phyloP scores from a whole-genome alignment of 1,284 basidiomycete genomes.

The Ganoderma lucidum region DNA sequence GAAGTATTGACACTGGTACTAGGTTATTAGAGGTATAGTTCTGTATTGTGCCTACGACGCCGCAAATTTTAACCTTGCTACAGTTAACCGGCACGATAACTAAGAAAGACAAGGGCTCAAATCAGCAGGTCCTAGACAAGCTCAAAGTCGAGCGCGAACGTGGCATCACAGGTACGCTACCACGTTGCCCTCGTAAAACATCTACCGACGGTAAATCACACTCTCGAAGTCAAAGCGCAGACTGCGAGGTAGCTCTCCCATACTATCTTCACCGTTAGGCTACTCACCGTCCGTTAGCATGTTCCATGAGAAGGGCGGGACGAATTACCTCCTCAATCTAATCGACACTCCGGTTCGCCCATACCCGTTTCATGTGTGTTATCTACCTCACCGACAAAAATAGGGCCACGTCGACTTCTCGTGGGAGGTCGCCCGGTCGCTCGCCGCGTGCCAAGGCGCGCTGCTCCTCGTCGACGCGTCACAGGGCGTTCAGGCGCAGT shows the following conservation, averaged over 20 bases:
- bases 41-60: constrained; percentile 7
- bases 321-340: constrained; percentile 86
- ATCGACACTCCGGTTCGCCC: constrained; percentile 91
- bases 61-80: constrained; percentile 8
- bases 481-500: constrained; percentile 98
- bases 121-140: constrained; percentile 94
- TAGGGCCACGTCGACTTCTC: constrained; percentile 96
- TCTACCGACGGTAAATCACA: not conserved
- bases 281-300: constrained; percentile 60
- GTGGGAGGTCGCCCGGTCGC: constrained; percentile 94
- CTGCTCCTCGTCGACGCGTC: constrained; percentile 93
- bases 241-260: constrained; percentile 73
- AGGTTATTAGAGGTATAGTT: constrained; percentile 73
- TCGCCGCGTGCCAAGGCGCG: constrained; percentile 95
- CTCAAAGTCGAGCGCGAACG: constrained; percentile 96
- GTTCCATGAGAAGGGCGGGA: constrained; percentile 66
- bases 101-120: constrained; percentile 67
- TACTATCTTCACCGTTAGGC: not conserved
- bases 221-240: constrained; percentile 81
- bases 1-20: not conserved
- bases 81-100: constrained; percentile 90
- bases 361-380: constrained; percentile 2
- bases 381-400: constrained; percentile 7
- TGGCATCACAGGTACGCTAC: constrained; percentile 82
- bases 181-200: not conserved